Conservation (phyloP, 345 rosid species). For the Lepidium didymum region DNA sequence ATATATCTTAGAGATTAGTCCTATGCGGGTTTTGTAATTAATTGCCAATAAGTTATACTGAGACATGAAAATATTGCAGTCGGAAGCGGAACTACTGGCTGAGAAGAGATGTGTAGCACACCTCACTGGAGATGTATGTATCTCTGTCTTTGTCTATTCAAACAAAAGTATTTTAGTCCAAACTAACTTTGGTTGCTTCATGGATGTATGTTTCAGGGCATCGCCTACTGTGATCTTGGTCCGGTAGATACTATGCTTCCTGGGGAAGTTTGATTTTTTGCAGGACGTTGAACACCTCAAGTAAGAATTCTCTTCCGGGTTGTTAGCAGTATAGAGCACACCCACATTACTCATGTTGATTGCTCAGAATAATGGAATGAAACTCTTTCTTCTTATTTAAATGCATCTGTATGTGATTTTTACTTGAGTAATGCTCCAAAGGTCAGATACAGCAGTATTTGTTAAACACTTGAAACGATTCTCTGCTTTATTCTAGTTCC, state of each 20-base stretch:
- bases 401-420: conserved; percentile 18
- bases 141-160: not conserved
- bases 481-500: not conserved
- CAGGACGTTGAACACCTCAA: conserved; percentile 10
- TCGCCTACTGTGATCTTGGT: conserved; percentile 77
- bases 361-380: conserved; percentile 16
- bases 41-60: not conserved
- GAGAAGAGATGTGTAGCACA: conserved; percentile 98
- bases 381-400: conserved; percentile 8
- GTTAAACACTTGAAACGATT: conserved; percentile 9
- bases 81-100: conserved; percentile 83
- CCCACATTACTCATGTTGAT: conserved; percentile 17
- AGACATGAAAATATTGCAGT: conserved; percentile 34
- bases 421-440: conserved; percentile 4
- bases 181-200: conserved; percentile 1
- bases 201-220: conserved; percentile 50
- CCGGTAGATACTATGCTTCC: conserved; percentile 99
- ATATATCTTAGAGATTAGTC: not conserved
- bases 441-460: conserved; percentile 20
- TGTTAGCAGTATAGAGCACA: conserved; percentile 26
- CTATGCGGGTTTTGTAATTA: not conserved
- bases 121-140: conserved; percentile 81
- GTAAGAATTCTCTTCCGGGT: conserved; percentile 22
- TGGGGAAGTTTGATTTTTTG: conserved; percentile 71
- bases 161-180: not conserved